Base-by-base conservation (phyloP, 2,329 filamentous ascomycete genomes). In the Cadophora sp. region DNA sequence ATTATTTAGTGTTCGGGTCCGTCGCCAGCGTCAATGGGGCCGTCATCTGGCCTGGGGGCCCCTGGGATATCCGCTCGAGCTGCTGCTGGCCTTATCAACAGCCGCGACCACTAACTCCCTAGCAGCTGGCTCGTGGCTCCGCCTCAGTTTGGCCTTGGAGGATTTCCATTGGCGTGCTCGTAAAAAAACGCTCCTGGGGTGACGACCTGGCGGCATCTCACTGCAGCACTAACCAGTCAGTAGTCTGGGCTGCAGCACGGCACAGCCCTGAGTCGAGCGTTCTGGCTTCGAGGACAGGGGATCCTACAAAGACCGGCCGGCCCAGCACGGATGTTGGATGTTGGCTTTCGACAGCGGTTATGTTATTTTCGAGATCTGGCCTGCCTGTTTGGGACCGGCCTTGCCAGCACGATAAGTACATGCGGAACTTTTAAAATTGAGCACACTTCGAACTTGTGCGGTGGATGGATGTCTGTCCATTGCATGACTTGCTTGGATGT, bases 11-110 rank as follows among this genome's bases (percentile, higher is more conserved):
- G 53, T 22, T 41, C n/a, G 53, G 30, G 53, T 58, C 55, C 20
- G 27, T 43, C 20, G 55, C 55, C 55, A 58, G 55, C 33, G 27
- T 30, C 27, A 30, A 30, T 30, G 27, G 27, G 27, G 27, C 27
- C 53, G 53, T 56, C 53, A 58, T 43, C 36, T 58, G 55, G 36
- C n/a, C 16, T 20, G 39, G 30, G 36, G 53, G 16, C 33, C 33
- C 18, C 53, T 39, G 14, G 30, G n/a, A 30, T 30, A 30, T 30
- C 27, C 27, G 27, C 27, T 30, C 27, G 27, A 30, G 27, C 27
- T 30, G 30, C 33, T 43, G 55, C 55, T 47, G 41, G 58, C 58
- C 58, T 60, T 60, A 60, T 60, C 58, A 47, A 60, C 58, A 60
- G 43, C 58, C 39, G 58, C 58, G 41, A 48, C 24, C 22, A n/a